Evolutionary conservation across 331 rosid species (phyloP), one percentile per base, ranked within the genome.

Genomic region (Acacia pycnantha): DNA sequence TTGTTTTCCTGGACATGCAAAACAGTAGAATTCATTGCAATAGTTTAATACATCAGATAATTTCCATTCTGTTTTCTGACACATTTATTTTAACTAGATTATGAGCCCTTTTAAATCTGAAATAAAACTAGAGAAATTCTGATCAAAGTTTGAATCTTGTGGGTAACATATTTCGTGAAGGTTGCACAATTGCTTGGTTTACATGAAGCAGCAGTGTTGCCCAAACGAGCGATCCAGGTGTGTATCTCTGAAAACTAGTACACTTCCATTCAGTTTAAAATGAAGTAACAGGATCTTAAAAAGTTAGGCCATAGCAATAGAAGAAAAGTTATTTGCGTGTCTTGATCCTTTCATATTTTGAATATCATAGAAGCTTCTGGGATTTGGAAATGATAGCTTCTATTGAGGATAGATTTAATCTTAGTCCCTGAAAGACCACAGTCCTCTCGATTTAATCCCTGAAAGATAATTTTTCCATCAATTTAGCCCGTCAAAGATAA

Each of bases 181-280:
- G 99, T 95, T 79, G 99, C 99, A 10, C 47, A 81, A 81, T 64
- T 93, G 84, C 97, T 93, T 83, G 99, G 98, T 77, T 87, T 95
- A 86, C 62, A 83, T 74, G 97, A 92, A 93, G 98, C 97, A 81
- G 93, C 98, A 58, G 83, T 88, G 87, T 90, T 95, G 76, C 98
- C 98, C 37, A 95, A 95, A 92, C 93, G 99, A 74, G 99, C 98
- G 43, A 95, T 95, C 82, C 99, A 93, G 96, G 99, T 95, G 33
- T 77, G 85, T 21, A 27, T 79, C 80, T 78, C 50, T 66, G 44
- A 66, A 61, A 66, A 68, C 48, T 69, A 2, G 7, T 40, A 15
- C 40, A 26, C 51, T 67, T 44, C 35, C 46, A 54, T 54, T 61
- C 18, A 27, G 35, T 50, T 4, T 74, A 59, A 62, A 62, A 46